Percentiles rank a stretch among this genome's conserved stretches.
These are phyloP conservation scores for Hebeloma cylindrosporum DNA, from an alignment of 768 basidiomycete genomes.

Conservation along the genomic window DNA sequence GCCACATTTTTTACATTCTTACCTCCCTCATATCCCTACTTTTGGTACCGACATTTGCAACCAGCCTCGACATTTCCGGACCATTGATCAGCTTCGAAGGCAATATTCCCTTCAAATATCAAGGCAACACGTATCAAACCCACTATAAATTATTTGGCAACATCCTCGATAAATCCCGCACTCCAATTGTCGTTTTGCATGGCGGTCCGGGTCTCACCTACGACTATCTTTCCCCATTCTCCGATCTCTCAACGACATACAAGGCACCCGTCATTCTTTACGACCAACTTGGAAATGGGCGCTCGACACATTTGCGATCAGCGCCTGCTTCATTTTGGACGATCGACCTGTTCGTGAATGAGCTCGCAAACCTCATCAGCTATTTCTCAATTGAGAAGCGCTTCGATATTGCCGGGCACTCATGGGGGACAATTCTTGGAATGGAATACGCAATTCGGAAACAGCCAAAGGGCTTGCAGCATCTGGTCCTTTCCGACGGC, in stretches of 20 bases:
- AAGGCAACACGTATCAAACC: constrained; percentile 28
- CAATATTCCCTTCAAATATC: neutral
- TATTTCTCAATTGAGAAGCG: constrained; percentile 38
- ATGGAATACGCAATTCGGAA: constrained; percentile 35
- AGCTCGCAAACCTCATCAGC: constrained; percentile 49
- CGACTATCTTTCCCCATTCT: constrained; percentile 43
- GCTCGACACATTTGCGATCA: constrained; percentile 49
- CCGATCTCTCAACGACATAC: constrained; percentile 37
- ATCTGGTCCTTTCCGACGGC: constrained; percentile 31
- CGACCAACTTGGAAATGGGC: constrained; percentile 54
- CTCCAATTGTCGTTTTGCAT: constrained; percentile 47
- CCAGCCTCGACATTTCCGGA: no score
- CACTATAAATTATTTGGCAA: constrained; percentile 47
- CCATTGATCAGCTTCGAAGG: no score
- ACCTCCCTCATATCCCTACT: no score
- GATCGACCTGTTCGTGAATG: constrained; percentile 49
- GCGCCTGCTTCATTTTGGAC: constrained; percentile 50
- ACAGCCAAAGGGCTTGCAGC: constrained; percentile 42
- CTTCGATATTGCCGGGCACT: constrained; percentile 55
- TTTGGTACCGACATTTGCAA: no score
- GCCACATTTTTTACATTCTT: no score
- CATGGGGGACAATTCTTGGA: constrained; percentile 58
- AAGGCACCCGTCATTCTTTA: constrained; percentile 51
- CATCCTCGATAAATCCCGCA: constrained; percentile 21
- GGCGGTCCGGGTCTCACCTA: constrained; percentile 51